These are phyloP conservation scores for Jatropha multifida DNA, from an alignment of 441 rosid genomes.

Conservation along the genomic window DNA sequence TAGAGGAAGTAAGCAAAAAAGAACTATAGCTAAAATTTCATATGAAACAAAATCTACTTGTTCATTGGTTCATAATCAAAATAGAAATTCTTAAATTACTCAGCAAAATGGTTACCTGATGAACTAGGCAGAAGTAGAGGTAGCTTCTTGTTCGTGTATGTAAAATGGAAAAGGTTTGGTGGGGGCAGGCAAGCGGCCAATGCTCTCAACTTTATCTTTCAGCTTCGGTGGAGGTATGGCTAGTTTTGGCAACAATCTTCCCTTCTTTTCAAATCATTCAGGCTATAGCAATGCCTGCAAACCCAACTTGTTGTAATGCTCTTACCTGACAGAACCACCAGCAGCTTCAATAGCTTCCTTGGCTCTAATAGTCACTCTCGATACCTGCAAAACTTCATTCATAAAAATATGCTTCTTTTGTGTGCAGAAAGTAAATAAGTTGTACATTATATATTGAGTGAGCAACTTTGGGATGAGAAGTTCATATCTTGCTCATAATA, in stretches of 20 bases:
- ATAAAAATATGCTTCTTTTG: not conserved
- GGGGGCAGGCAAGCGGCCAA: constrained; percentile 89
- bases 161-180: constrained; percentile 77
- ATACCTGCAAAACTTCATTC: constrained; percentile 45
- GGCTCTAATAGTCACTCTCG: constrained; percentile 87
- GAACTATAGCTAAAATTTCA: not conserved
- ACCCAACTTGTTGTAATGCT: constrained; percentile 87
- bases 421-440: not conserved
- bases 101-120: not conserved
- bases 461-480: too few relatives aligned
- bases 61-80: not conserved
- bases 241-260: constrained; percentile 73
- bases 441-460: too few relatives aligned
- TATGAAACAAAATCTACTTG: not conserved
- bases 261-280: constrained; percentile 97
- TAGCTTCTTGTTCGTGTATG: constrained; percentile 39
- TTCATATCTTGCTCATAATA: too few relatives aligned
- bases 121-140: constrained; percentile 32
- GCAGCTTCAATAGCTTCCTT: constrained; percentile 86
- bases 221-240: constrained; percentile 94
- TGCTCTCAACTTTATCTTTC: constrained; percentile 82
- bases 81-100: not conserved
- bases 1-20: too few relatives aligned
- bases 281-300: constrained; percentile 81
- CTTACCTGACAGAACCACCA: constrained; percentile 87